Evolutionary conservation across 1,284 basidiomycete species (phyloP).

Genomic region (Lentinula novae-zelandiae): DNA sequence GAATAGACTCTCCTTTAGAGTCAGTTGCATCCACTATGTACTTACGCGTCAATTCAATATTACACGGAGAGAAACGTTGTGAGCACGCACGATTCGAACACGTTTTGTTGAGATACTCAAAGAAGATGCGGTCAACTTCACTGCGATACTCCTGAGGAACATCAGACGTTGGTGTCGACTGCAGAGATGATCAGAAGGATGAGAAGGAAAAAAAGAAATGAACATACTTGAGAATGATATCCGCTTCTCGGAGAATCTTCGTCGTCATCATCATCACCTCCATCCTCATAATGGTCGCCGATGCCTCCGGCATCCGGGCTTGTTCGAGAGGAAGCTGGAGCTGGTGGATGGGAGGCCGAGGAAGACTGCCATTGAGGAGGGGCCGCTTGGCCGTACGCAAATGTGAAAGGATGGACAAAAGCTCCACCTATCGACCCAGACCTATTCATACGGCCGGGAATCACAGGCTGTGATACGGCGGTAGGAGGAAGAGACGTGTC

Average conservation of each 20-base stretch:
- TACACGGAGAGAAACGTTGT: slow-evolving; percentile 9
- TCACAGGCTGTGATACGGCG: slow-evolving; percentile 27
- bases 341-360: neutral
- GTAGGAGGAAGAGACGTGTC: slow-evolving; percentile 11
- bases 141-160: slow-evolving; percentile 77
- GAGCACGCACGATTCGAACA: slow-evolving; percentile 83
- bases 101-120: slow-evolving; percentile 82
- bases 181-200: neutral
- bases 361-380: slow-evolving; percentile 5
- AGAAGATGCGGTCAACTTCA: slow-evolving; percentile 89
- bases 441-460: slow-evolving; percentile 55
- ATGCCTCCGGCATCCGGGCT: neutral
- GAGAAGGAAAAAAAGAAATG: neutral
- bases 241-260: slow-evolving; percentile 14
- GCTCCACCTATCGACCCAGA: slow-evolving; percentile 56
- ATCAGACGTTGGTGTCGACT: slow-evolving; percentile 46
- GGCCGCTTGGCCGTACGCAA: slow-evolving; percentile 24
- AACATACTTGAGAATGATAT: slow-evolving; percentile 17
- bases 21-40: slow-evolving; percentile 85
- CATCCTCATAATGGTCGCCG: slow-evolving; percentile 26
- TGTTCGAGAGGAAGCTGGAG: neutral
- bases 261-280: slow-evolving; percentile 34
- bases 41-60: slow-evolving; percentile 14
- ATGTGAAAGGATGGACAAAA: slow-evolving; percentile 41
- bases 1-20: slow-evolving; percentile 93